Evolutionary conservation across 371 early-diverging fungal genomes (phyloP).

Genomic region (Saksenaea oblongispora): DNA sequence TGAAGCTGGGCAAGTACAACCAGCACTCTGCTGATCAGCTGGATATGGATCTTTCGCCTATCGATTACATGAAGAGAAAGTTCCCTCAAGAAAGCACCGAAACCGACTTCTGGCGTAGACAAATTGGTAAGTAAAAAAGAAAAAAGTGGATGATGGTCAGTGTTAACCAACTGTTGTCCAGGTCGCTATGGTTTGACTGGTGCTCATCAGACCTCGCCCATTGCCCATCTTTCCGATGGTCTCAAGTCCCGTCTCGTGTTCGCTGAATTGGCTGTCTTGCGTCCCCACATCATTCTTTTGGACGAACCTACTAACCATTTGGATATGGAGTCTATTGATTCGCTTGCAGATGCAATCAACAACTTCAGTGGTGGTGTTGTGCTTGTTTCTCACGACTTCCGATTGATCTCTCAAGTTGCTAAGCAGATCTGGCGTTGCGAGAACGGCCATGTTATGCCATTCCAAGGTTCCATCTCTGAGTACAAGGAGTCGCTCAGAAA

Average conservation of each 20-base stretch:
- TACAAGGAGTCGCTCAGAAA: constrained; percentile 90
- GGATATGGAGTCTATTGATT: constrained; percentile 77
- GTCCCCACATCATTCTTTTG: constrained; percentile 77
- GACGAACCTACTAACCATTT: constrained; percentile 89
- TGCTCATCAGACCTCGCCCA: constrained; percentile 86
- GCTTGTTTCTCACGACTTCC: constrained; percentile 74
- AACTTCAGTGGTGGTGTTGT: constrained; percentile 68
- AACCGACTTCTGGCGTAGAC: constrained; percentile 52
- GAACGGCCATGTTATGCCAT: constrained; percentile 72
- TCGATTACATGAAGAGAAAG: constrained; percentile 48
- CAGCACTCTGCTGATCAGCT: constrained; percentile 77
- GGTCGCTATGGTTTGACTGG: constrained; percentile 58
- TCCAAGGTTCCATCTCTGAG: constrained; percentile 80
- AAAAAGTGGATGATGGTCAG: background rate
- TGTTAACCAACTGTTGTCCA: background rate
- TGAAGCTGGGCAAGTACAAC: constrained; percentile 74
- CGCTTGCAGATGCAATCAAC: constrained; percentile 59
- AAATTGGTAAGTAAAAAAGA: constrained; percentile 55
- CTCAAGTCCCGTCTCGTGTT: constrained; percentile 61
- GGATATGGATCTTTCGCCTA: constrained; percentile 50
- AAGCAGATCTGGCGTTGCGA: constrained; percentile 97
- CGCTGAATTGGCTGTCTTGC: constrained; percentile 61
- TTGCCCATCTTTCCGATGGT: constrained; percentile 61
- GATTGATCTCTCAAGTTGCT: constrained; percentile 93
- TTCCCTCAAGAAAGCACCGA: constrained; percentile 52